phyloP scores from a whole-genome alignment of 2,329 filamentous ascomycete genomes.

The Colletotrichum plurivorum region DNA sequence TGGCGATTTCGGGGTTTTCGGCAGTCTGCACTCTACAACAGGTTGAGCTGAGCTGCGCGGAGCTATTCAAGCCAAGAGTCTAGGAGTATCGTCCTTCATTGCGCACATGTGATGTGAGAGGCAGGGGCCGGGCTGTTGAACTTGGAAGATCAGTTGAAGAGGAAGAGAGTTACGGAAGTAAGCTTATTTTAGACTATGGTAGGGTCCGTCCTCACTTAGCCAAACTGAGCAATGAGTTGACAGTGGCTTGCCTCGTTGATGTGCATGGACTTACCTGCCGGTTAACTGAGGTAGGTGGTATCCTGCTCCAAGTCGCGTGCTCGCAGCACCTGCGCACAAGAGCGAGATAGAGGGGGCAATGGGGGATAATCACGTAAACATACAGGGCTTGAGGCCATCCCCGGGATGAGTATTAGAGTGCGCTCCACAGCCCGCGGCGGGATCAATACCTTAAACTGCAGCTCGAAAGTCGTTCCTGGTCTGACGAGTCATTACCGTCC shows the following conservation, averaged over 20 bases:
- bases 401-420: constrained; percentile 2
- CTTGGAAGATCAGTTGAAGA: background rate
- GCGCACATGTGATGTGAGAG: background rate
- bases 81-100: too few species aligned
- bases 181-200: constrained; percentile 23
- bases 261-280: too few species aligned
- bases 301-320: background rate
- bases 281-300: background rate
- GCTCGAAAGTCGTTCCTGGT: constrained; percentile 7
- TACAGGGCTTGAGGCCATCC: background rate
- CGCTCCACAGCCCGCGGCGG: constrained; percentile 16
- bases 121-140: background rate
- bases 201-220: background rate
- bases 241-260: background rate
- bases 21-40: constrained; percentile 3
- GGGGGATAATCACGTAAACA: constrained; percentile 8
- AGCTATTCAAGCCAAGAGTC: background rate
- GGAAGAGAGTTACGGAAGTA: background rate
- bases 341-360: background rate
- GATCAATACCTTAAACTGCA: constrained; percentile 32
- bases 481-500: constrained; percentile 10
- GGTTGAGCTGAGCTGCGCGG: background rate
- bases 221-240: background rate
- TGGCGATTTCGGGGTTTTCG: constrained; percentile 10
- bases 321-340: background rate